Evolutionary conservation across 306 rosid genomes (phyloP), one percentile per base, ranked within the genome.

Genomic region (Quercus glauca): DNA sequence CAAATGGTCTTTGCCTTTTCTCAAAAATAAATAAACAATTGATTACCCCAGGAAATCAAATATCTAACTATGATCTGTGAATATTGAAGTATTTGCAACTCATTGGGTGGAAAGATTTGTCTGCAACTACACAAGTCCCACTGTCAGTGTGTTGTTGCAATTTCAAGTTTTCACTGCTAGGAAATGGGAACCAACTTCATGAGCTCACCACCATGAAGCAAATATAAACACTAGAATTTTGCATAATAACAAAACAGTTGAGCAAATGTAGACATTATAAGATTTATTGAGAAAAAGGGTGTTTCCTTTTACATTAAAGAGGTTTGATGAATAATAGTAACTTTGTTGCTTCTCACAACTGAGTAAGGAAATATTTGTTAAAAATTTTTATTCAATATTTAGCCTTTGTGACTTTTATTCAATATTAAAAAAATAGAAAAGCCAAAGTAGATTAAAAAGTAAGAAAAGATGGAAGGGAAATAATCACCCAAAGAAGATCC

Each of bases 301-400:
- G 52, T 49, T 35, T 64, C 29, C 57, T 72, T 73, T 9, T 25
- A 69, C 77, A 76, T 25, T 61, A 7, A 61, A 26, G 14, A 20
- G 8, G 79, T 5, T 78, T 23, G 58, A 69, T 55, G 65, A 80
- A 82, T n/a, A 79, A 18, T 71, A 20, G 72, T 37, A 33, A 15
- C 1, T 53, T 60, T 60, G 72, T 33, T 61, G 31, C 5, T 49
- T 72, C 57, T 53, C 11, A 3, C 73, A 17, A 55, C 37, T 23
- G 8, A 10, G 1, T 23, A 23, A 23, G 25, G 25, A 23, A 23
- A 23, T 23, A 23, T 23, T 23, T 23, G 25, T 23, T 74, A 85
- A 17, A 79, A 52, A 57, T 82, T 83, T 76, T 83, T 63, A n/a
- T n/a, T n/a, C n/a, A n/a, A n/a, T n/a, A n/a, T n/a, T n/a, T n/a